Evolutionary conservation across 768 basidiomycete genomes (phyloP), one percentile per base, ranked within the genome.

Genomic region (Coprinopsis sp.): DNA sequence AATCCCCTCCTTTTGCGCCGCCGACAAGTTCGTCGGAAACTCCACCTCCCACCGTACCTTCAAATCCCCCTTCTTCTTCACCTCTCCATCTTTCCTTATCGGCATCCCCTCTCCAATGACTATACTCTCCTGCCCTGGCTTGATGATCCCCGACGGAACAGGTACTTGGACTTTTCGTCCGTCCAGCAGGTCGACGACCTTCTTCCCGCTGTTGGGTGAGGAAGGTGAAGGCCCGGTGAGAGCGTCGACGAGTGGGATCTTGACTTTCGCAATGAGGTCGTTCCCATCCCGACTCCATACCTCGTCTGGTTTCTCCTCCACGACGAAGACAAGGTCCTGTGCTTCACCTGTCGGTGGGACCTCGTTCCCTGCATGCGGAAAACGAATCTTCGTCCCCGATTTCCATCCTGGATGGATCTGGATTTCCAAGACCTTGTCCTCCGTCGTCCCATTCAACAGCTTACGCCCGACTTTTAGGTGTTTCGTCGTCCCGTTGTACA

Each of bases 251-350:
- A 97, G 77, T 11, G 91, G 74, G 44, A 97, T 68, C 52, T 75
- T 70, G 33, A 87, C 46, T 16, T 61, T 71, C 48, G 76, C 75
- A 34, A 77, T 59, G 37, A 97, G 77, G 62, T 96, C 83, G 66
- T 95, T 87, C 25, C 86, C 91, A 6, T 87, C 82, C 19, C 94
- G 77, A 49, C 69, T 76, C 65, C 90, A 96, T 14, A 72, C 63
- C 0, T 75, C 64, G 64, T 98, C 90, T 7, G 85, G 83, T 66
- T 95, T 97, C 67, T 97, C 92, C 64, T 96, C 94, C n/a, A 96
- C 81, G 37, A 95, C 81, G 60, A 99, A 97, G 25, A 93, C 93
- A n/a, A 99, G 76, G 62, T 94, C 91, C 58, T 93, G 91, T 12
- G 86, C 63, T 37, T 84, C 84, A 10, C 86, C 84, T 27, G 51